phyloP scores from a whole-genome alignment of 2,329 filamentous ascomycete species.

The Colletotrichum tropicale region DNA sequence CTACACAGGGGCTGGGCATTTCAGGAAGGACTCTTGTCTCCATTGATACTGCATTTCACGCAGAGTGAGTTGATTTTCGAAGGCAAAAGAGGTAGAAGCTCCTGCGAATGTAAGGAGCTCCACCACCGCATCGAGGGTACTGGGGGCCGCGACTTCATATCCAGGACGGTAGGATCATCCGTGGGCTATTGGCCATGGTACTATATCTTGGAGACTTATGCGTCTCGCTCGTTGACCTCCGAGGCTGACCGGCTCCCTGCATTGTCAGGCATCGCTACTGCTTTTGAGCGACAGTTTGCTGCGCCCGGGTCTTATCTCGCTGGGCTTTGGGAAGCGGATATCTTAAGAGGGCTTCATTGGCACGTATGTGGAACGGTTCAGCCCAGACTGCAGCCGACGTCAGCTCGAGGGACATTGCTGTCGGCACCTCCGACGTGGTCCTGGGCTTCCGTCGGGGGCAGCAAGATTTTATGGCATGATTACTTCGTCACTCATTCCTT shows the following conservation, averaged over 20 bases:
- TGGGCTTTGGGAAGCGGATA: rapidly evolving
- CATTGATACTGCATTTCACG: rapidly evolving
- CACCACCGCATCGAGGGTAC: rapidly evolving
- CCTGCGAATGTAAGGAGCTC: rapidly evolving
- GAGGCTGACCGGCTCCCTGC: background rate
- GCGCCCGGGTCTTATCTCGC: background rate
- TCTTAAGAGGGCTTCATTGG: rapidly evolving
- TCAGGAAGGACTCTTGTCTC: background rate
- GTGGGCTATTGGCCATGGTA: rapidly evolving
- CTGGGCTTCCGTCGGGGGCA: background rate
- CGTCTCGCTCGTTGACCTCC: background rate
- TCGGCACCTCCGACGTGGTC: background rate
- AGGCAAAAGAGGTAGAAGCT: rapidly evolving
- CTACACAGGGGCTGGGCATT: background rate
- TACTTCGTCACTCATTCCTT: no score
- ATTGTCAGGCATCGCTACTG: background rate
- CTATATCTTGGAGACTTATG: rapidly evolving
- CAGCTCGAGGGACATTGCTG: background rate
- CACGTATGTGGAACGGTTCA: rapidly evolving
- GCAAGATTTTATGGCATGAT: rapidly evolving
- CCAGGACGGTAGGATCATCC: rapidly evolving
- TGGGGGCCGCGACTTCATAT: rapidly evolving
- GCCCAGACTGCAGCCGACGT: background rate
- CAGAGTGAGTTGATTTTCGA: background rate
- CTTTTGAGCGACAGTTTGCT: rapidly evolving